Percentiles rank a stretch among this genome's conserved stretches.
These are phyloP conservation scores for Trypanosoma scelopori DNA, from an alignment of 208 protist species.

Conservation along the genomic window DNA sequence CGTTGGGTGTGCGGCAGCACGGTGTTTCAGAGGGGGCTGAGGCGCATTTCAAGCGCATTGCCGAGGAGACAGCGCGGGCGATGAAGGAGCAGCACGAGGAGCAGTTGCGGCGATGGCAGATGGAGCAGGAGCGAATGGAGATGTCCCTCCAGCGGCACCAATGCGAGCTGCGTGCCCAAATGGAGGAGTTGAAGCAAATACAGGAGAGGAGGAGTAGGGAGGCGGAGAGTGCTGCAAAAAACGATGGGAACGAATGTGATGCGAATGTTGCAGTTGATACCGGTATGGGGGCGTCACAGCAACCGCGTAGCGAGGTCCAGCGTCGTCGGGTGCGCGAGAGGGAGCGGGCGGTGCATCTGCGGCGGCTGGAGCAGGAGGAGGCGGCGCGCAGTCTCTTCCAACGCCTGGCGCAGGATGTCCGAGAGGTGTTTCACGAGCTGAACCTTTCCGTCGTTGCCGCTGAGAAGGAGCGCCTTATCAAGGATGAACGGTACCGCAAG, in stretches of 20 bases:
- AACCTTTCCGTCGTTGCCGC: slow-evolving; percentile 89
- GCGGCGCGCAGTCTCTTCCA: slow-evolving; percentile 80
- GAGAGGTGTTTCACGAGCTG: slow-evolving; percentile 90
- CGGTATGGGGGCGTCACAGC: slow-evolving; percentile 6
- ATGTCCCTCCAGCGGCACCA: slow-evolving; percentile 17
- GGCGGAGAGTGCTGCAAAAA: slow-evolving; percentile 8
- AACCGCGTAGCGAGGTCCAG: slow-evolving; percentile 35
- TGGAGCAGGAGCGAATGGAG: slow-evolving; percentile 34
- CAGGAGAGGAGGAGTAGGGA: slow-evolving; percentile 29
- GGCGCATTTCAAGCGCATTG: slow-evolving; percentile 33
- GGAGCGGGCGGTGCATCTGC: slow-evolving; percentile 62
- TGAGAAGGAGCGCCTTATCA: slow-evolving; percentile 89
- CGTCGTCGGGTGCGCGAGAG: slow-evolving; percentile 69
- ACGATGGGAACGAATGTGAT: slow-evolving; percentile 9
- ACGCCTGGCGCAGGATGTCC: slow-evolving; percentile 85
- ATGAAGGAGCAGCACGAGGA: slow-evolving; percentile 43
- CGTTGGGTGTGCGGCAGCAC: slow-evolving; percentile 24
- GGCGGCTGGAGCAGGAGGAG: slow-evolving; percentile 78
- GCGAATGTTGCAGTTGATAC: slow-evolving; percentile 11
- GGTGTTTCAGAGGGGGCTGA: slow-evolving; percentile 35
- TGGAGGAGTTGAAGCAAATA: slow-evolving; percentile 40
- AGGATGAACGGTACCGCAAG: slow-evolving; percentile 88
- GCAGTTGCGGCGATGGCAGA: slow-evolving; percentile 37
- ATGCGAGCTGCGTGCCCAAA: slow-evolving; percentile 33
- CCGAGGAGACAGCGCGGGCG: slow-evolving; percentile 31